Evolutionary conservation across 768 basidiomycete species (phyloP).

Genomic region (Agaricus blazei): DNA sequence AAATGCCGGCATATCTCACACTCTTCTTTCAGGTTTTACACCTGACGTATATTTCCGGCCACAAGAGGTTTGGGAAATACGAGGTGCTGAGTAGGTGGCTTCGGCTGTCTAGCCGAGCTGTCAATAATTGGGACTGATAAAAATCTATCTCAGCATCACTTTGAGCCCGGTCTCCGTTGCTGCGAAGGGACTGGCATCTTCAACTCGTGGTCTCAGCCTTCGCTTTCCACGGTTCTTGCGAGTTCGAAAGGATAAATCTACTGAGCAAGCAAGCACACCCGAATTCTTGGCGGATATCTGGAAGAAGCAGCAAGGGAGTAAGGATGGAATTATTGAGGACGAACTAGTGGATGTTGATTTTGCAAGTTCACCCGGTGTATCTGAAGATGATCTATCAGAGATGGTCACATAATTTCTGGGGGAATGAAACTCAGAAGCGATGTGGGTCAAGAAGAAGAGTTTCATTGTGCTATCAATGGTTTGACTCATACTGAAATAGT

Average conservation of each 20-base stretch:
- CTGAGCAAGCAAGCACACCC: conserved; percentile 69
- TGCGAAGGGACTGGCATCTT: conserved; percentile 53
- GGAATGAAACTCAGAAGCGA: not conserved
- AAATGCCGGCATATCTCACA: not conserved
- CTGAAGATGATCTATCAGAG: conserved; percentile 15
- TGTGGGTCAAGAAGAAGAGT: not conserved
- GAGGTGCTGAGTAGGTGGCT: conserved; percentile 59
- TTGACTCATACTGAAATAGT: not conserved
- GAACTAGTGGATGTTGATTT: conserved; percentile 54
- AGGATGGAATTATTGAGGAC: conserved; percentile 42
- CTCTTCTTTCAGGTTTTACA: conserved; percentile 40
- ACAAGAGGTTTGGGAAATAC: conserved; percentile 85
- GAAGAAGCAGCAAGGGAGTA: conserved; percentile 49
- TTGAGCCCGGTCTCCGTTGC: conserved; percentile 83
- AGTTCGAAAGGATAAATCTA: conserved; percentile 65
- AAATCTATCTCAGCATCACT: conserved; percentile 52
- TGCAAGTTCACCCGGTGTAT: conserved; percentile 15
- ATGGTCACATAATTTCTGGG: not conserved
- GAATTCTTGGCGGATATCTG: conserved; percentile 69
- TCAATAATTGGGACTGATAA: not conserved
- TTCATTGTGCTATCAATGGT: not conserved
- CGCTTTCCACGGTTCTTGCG: conserved; percentile 87
- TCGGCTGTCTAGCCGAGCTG: not conserved
- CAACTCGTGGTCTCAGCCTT: conserved; percentile 64
- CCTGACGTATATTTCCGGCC: conserved; percentile 71